Base-by-base conservation (phyloP, 495 filamentous ascomycete species). In the Penicillium canariense region DNA sequence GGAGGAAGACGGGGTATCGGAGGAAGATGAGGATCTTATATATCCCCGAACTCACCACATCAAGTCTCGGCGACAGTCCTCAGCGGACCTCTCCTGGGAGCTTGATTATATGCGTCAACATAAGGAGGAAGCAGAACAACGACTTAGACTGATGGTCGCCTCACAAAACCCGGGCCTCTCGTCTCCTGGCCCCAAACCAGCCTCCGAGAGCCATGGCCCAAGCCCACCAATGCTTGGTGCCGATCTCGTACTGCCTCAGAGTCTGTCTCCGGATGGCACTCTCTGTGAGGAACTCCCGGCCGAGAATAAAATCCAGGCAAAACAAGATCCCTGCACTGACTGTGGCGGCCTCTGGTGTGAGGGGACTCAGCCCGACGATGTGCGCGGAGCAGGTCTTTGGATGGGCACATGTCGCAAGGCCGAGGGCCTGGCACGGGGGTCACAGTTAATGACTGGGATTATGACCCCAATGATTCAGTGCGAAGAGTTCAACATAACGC, bases 221-320 rank as follows among this genome's bases (percentile, higher is more conserved):
- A 82, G 76, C 54, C 91, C 92, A 15, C 92, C 91, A 2, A 93
- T 96, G 90, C 82, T 95, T 6, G 92, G 92, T 36, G 57, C 70
- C 22, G 87, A 93, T 50, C 77, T 96, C 47, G 73, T 77, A 18
- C 90, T 96, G 60, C 87, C 89, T 4, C 80, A 81, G 58, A 94
- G 88, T 65, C 72, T 77, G 0, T 94, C 90, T 10, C 92, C 92
- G 0, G 84, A 88, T 59, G 81, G 79, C n/a, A 93, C 90, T 25
- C 79, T 87, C 51, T 86, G 90, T 65, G 88, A 95, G 54, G 81
- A 85, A 18, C 67, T 81, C 34, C 77, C 25, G 25, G 15, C n/a
- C 3, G 55, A 55, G 22, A 49, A 36, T 15, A 18, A 15, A 10
- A 35, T 45, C 1, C 42, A 23, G 32, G n/a, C 17, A 4, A 27